Conservation (phyloP, 495 filamentous ascomycete species). For the Clohesyomyces aquaticus region DNA sequence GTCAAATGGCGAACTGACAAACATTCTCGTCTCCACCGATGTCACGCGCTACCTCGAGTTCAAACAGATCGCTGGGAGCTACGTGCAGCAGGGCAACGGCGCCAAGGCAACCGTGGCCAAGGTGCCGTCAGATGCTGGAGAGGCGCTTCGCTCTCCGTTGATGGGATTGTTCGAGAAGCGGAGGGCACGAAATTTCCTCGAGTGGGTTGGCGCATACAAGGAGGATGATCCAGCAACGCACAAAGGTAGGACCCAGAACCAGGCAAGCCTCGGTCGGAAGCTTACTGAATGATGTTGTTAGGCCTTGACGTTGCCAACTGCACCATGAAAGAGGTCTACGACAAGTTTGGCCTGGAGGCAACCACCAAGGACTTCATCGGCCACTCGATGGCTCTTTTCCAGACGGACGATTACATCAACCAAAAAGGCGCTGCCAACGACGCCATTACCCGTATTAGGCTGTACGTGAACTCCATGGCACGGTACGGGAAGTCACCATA, state of each 20-base stretch:
- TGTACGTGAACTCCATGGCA: slow-evolving; percentile 98
- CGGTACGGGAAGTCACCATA: slow-evolving; percentile 98
- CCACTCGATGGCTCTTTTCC: slow-evolving; percentile 96
- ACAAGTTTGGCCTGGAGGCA: slow-evolving; percentile 93
- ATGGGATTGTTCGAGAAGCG: slow-evolving; percentile 99
- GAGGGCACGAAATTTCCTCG: slow-evolving; percentile 92
- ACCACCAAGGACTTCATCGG: slow-evolving; percentile 94
- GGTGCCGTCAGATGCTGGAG: slow-evolving; percentile 89
- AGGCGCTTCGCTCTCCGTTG: slow-evolving; percentile 88
- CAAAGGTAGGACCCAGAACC: slow-evolving; percentile 64
- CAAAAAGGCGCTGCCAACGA: slow-evolving; percentile 75
- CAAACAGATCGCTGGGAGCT: slow-evolving; percentile 97
- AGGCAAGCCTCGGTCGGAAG: neutral
- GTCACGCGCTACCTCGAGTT: slow-evolving; percentile 98
- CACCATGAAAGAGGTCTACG: slow-evolving; percentile 96
- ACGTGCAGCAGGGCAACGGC: slow-evolving; percentile 84
- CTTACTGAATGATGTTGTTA: slow-evolving; percentile 45
- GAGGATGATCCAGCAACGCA: slow-evolving; percentile 81
- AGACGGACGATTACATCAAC: slow-evolving; percentile 83
- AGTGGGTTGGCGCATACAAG: slow-evolving; percentile 94
- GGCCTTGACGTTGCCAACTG: slow-evolving; percentile 76
- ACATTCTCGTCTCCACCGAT: slow-evolving; percentile 94
- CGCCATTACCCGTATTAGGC: slow-evolving; percentile 85
- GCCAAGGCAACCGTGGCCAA: slow-evolving; percentile 89
- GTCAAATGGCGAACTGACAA: slow-evolving; percentile 97